Evolutionary conservation across 345 rosid species (phyloP).

Genomic region (Brassica napus): Da-Ae NC_063447.1:2676501-2677000

Average conservation of each 20-base stretch:
- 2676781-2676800: slow-evolving; percentile 63
- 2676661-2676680: slow-evolving; percentile 47
- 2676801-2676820: slow-evolving; percentile 94
- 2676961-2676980: slow-evolving; percentile 53
- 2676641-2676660: slow-evolving; percentile 88
- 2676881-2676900: slow-evolving; percentile 79
- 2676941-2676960: slow-evolving; percentile 28
- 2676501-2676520: slow-evolving; percentile 6
- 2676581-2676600: slow-evolving; percentile 56
- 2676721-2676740: slow-evolving; percentile 27
- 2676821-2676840: slow-evolving; percentile 98
- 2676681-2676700: slow-evolving; percentile 4
- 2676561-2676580: slow-evolving; percentile 61
- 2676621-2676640: slow-evolving; percentile 51
- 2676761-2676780: slow-evolving; percentile 42
- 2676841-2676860: slow-evolving; percentile 99
- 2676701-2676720: slow-evolving; percentile 18
- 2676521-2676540: slow-evolving; percentile 41
- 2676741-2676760: slow-evolving; percentile 39
- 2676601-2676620: slow-evolving; percentile 72
- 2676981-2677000: slow-evolving; percentile 49
- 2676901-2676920: slow-evolving; percentile 57
- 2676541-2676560: slow-evolving; percentile 49
- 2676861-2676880: slow-evolving; percentile 97
- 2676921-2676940: slow-evolving; percentile 56